Evolutionary conservation across 306 rosid genomes (phyloP).

Genomic region (Pyrus communis): DNA sequence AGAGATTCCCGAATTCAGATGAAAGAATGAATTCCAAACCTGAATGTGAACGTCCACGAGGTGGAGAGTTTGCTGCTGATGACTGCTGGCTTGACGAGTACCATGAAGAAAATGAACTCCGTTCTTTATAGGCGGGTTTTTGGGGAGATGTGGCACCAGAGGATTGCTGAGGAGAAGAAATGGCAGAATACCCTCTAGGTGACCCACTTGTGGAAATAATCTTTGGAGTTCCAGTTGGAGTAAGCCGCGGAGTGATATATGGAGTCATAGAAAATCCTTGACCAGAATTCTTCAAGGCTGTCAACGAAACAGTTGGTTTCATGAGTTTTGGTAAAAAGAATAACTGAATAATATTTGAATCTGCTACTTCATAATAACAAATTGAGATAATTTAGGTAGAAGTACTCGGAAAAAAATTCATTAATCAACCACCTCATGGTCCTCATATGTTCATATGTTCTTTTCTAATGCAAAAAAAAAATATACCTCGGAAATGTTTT

Average conservation of each 20-base stretch:
- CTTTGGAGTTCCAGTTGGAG: constrained; percentile 91
- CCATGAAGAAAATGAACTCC: constrained; percentile 64
- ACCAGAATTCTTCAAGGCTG: constrained; percentile 53
- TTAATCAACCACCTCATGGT: neutral
- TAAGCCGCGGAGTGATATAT: constrained; percentile 81
- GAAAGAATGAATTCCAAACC: constrained; percentile 34
- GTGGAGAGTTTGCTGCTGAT: constrained; percentile 96
- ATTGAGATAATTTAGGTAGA: neutral
- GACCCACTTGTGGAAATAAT: constrained; percentile 64
- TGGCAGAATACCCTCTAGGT: constrained; percentile 70
- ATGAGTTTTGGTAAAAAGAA: neutral
- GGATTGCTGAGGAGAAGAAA: constrained; percentile 52
- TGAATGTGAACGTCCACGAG: constrained; percentile 54
- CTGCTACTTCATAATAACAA: neutral
- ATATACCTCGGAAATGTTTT: neutral
- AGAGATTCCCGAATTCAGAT: neutral
- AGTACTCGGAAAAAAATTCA: neutral
- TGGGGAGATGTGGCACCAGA: constrained; percentile 83
- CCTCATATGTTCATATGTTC: too few relatives aligned
- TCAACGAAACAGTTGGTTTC: constrained; percentile 3
- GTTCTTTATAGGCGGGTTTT: constrained; percentile 54
- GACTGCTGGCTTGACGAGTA: constrained; percentile 97
- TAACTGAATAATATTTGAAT: neutral
- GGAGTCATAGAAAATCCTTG: constrained; percentile 70
- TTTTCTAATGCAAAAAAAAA: neutral